Evolutionary conservation across 2,329 filamentous ascomycete genomes (phyloP), one percentile per base, ranked within the genome.

Genomic region (Arthrocladium fulminans): DNA sequence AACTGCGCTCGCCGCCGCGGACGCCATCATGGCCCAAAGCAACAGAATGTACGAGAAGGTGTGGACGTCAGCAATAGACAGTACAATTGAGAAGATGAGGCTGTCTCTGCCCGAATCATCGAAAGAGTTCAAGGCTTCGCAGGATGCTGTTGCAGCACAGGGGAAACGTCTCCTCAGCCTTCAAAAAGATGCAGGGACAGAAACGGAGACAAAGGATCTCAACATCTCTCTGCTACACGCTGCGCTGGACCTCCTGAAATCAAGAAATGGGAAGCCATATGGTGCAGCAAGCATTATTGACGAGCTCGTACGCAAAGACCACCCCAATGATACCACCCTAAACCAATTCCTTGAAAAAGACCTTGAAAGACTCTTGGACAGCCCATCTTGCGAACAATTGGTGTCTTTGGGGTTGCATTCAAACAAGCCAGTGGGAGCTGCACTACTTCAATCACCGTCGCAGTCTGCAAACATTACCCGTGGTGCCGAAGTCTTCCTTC

Each of bases 81-180:
- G 73, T 0, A 67, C 95, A n/a, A 71, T 82, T 22, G 71, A 79
- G 25, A 74, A 77, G 30, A 80, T 95, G 49, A 81, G 81, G 47
- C 77, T 79, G 4, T 94, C 88, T 0, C 74, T 86, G 3, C 88
- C 89, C 1, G 88, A 90, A 60, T 81, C 90, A 48, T 88, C 88
- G 0, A 83, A 83, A 53, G 84, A 88, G 15, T 86, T 86, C 56
- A 74, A 77, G 22, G 73, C 74, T 35, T 94, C 87, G 0, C 88
- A 95, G 61, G 74, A 79, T 44, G 71, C 72, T 34, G 73, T 94
- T 22, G 77, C 79, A 8, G 73, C 80, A 5, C 77, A 84, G 57
- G 81, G 82, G 0, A 71, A 73, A 39, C 80, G 85, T 0, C 87
- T 87, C 68, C 83, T 85, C 51, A 67, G 75, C 1, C 65, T 88